phyloP scores from a whole-genome alignment of 2,329 filamentous ascomycete species.

The Colletotrichum falcatum region DNA sequence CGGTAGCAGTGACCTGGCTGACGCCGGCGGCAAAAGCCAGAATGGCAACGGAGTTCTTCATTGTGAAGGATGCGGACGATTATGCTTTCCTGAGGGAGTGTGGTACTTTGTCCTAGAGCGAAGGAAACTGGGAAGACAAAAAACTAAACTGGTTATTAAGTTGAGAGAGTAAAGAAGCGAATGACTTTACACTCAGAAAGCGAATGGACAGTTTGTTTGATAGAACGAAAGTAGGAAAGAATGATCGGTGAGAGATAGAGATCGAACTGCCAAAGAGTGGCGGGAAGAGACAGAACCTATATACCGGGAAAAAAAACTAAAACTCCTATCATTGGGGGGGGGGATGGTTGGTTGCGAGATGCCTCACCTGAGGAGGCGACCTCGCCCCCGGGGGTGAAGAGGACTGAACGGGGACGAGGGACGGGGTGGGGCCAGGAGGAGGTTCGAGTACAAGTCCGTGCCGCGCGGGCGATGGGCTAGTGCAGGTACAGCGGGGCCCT shows the following conservation, averaged over 20 bases:
- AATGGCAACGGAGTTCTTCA: conserved; percentile 64
- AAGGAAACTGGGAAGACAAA: conserved; percentile 38
- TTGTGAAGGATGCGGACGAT: conserved; percentile 49
- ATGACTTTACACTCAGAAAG: conserved; percentile 63
- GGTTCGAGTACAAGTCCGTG: conserved; percentile 19
- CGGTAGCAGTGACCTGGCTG: conserved; percentile 62
- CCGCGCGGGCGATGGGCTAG: conserved; percentile 21
- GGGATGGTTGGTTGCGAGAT: conserved; percentile 25
- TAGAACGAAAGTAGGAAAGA: conserved; percentile 46
- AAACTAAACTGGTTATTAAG: conserved; percentile 40
- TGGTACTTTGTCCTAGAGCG: conserved; percentile 24
- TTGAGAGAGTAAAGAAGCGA: conserved; percentile 62
- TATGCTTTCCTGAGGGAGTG: conserved; percentile 31
- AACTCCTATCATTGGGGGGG: conserved; percentile 24
- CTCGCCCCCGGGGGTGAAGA: conserved; percentile 15
- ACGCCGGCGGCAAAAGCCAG: conserved; percentile 64
- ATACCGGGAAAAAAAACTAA: conserved; percentile 40
- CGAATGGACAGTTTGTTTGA: conserved; percentile 48
- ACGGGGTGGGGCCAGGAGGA: conserved; percentile 27
- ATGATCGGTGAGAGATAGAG: conserved; percentile 42
- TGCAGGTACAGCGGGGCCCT: conserved; percentile 32
- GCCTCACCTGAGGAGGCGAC: conserved; percentile 33
- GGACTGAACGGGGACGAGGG: conserved; percentile 26
- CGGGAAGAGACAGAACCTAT: conserved; percentile 39
- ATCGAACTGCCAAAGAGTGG: conserved; percentile 36